Evolutionary conservation across 805 yeast species (phyloP).

Genomic region (Metschnikowia lunata): DNA sequence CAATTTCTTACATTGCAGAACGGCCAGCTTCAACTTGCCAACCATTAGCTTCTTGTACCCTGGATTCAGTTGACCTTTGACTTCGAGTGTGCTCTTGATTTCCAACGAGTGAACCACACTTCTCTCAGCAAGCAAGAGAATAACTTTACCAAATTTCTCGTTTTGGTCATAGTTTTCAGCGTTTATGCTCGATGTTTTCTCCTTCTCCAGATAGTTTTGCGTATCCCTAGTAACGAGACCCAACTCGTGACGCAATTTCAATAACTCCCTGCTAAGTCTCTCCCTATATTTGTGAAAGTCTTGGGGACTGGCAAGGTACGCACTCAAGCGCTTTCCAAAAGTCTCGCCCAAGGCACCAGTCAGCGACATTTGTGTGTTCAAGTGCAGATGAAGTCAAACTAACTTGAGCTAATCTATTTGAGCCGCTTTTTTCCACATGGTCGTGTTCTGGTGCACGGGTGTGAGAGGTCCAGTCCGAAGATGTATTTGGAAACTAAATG

Average conservation of each 20-base stretch:
- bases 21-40: constrained; percentile 66
- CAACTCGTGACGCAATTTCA: constrained; percentile 60
- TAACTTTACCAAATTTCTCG: constrained; percentile 49
- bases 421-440: too few species aligned
- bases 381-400: too few species aligned
- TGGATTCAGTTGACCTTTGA: constrained; percentile 45
- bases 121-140: constrained; percentile 72
- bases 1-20: constrained; percentile 41
- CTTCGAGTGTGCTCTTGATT: constrained; percentile 50
- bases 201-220: constrained; percentile 50
- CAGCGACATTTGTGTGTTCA: constrained; percentile 7
- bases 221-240: constrained; percentile 64
- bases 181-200: constrained; percentile 43
- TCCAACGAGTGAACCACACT: constrained; percentile 68
- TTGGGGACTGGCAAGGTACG: constrained; percentile 58
- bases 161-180: constrained; percentile 49
- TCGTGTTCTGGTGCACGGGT: too few species aligned
- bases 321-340: constrained; percentile 55
- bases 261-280: constrained; percentile 54
- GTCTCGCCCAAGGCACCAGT: constrained; percentile 25
- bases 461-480: too few species aligned
- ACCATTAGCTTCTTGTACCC: constrained; percentile 45
- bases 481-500: too few species aligned
- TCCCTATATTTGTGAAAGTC: constrained; percentile 70
- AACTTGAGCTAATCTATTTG: too few species aligned